Percentiles rank a stretch among this genome's conserved stretches.
phyloP scores from a whole-genome alignment of 176 grass and related monocot genomes.

The Pontederia crassipes region DNA sequence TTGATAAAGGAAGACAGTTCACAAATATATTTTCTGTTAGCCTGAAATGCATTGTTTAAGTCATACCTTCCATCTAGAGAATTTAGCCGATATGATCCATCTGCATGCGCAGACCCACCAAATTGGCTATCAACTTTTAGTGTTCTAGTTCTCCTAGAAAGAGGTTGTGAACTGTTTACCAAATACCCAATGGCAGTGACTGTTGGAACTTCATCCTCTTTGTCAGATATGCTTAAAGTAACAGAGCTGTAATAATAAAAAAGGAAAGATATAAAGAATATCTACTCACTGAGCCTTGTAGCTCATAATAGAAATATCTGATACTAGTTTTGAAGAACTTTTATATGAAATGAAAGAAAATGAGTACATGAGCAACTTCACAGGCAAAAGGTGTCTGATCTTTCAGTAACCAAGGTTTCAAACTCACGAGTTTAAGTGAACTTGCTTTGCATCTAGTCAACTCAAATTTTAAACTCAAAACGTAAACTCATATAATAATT shows the following conservation, averaged over 20 bases:
- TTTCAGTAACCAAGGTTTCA: too few species aligned
- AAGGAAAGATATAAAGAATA: not conserved
- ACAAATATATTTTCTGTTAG: too few species aligned
- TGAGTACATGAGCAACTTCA: too few species aligned
- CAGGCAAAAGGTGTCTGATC: too few species aligned
- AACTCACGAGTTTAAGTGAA: too few species aligned
- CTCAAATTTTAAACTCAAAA: too few species aligned
- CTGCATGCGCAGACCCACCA: slow-evolving; percentile 23
- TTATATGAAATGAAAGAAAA: too few species aligned
- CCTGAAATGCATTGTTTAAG: too few species aligned
- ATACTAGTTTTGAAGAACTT: too few species aligned
- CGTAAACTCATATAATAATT: too few species aligned
- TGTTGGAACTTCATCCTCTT: slow-evolving; percentile 44
- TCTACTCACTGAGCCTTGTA: not conserved
- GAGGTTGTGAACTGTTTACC: slow-evolving; percentile 47
- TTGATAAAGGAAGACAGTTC: too few species aligned
- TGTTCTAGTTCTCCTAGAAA: slow-evolving; percentile 67
- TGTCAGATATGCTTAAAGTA: slow-evolving; percentile 39
- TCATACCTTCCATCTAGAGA: slow-evolving; percentile 75
- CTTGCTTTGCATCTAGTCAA: too few species aligned
- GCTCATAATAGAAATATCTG: not conserved
- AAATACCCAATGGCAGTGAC: slow-evolving; percentile 34
- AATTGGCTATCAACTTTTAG: slow-evolving; percentile 62
- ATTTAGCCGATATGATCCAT: slow-evolving; percentile 45
- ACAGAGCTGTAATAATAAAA: slow-evolving; percentile 32